Base-by-base conservation (phyloP, 345 rosid species). In the Ailanthus altissimus region DNA sequence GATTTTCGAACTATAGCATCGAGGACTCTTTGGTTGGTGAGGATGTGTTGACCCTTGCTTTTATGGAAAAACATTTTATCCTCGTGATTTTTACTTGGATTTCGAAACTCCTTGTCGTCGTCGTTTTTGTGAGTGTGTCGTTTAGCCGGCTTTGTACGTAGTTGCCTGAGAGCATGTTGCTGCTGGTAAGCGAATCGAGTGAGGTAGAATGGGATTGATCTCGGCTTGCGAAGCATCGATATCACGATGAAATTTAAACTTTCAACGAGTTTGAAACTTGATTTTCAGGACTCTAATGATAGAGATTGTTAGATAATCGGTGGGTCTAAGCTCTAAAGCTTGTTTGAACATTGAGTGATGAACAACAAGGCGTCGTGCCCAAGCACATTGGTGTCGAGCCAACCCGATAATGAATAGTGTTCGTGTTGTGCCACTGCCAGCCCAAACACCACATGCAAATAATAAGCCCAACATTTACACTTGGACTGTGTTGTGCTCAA, bases 1-100 rank as follows among this genome's bases (percentile, higher is more conserved):
- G 97, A 90, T 79, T 74, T 83, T 43, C 87, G 81, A 59, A 93
- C 94, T 67, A 96, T 91, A 54, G 87, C 46, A 83, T 93, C 94
- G 32, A 95, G 89, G 73, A 96, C 80, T 56, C 94, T 83, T 3
- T 84, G 89, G 73, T 96, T 96, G 57, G 93, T 91, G 77, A 96
- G 99, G 40, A 93, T 85, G 76, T 96, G 99, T 65, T 96, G 99
- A 45, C 98, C 99, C 81, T 88, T 93, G 89, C 94, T 90, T 82
- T 94, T 94, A 70, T 81, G 60, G 23, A 94, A 84, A 74, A 62
- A 81, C 65, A 94, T 65, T 23, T 84, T 58, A 1, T 77, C 81
- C 40, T 80, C 83, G 67, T 82, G 84, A 26, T 75, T 81, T 75
- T 73, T 79, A 51, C 64, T 26, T 57, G 58, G 23, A 3, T 60